A percentile compares a stretch with the other conserved stretches of the same genome.
phyloP scores from a whole-genome alignment of 345 rosid genomes.

The Pistacia vera region DNA sequence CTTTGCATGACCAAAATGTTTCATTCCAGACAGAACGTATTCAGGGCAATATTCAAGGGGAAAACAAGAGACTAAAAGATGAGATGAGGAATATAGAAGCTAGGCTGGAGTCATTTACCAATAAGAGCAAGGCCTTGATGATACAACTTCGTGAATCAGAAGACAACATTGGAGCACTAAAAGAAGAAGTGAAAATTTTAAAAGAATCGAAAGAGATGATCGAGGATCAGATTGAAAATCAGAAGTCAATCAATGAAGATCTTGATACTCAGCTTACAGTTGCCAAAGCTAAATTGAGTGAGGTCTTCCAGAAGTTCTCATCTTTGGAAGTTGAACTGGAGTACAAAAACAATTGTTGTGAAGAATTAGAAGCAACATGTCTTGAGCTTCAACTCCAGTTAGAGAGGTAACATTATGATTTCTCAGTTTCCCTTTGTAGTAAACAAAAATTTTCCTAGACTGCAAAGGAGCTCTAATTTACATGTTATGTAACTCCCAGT shows the following conservation, averaged over 20 bases:
- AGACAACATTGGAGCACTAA: conserved; percentile 46
- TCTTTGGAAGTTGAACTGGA: conserved; percentile 88
- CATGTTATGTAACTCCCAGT: conserved; percentile 41
- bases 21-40: conserved; percentile 1
- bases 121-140: conserved; percentile 39
- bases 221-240: conserved; percentile 73
- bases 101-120: conserved; percentile 36
- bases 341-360: conserved; percentile 75
- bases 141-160: conserved; percentile 45
- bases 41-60: conserved; percentile 34
- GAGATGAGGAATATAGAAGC: conserved; percentile 45
- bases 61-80: conserved; percentile 41
- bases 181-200: conserved; percentile 46
- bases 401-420: conserved; percentile 58
- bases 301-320: conserved; percentile 66
- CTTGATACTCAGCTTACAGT: conserved; percentile 81
- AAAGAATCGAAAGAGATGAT: conserved; percentile 53
- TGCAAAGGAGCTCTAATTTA: conserved; percentile 17
- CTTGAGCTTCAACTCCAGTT: conserved; percentile 92
- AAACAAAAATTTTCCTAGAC: neutral
- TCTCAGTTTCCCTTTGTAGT: conserved; percentile 12
- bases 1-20: conserved; percentile 16
- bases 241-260: conserved; percentile 76
- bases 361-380: conserved; percentile 85
- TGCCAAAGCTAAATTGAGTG: conserved; percentile 64